phyloP scores from a whole-genome alignment of 345 rosid species.

The Arabis alpina region DNA sequence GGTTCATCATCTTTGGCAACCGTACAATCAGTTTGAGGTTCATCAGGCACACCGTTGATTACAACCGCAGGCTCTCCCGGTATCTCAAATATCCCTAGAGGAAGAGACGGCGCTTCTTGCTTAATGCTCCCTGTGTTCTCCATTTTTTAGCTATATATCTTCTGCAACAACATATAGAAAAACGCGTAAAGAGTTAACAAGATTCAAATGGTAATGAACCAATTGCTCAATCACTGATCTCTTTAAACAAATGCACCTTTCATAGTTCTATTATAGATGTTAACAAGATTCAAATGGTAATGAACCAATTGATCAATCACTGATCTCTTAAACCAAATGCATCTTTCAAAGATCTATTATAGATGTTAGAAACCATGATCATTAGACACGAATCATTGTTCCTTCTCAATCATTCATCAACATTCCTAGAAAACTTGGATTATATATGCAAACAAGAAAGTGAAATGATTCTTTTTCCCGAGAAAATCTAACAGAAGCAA shows the following conservation, averaged over 20 bases:
- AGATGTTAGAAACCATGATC: conserved; percentile 2
- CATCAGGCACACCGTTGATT: conserved; percentile 74
- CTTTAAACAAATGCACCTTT: not conserved
- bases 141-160: conserved; percentile 42
- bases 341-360: not conserved
- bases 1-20: conserved; percentile 29
- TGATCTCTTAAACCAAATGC: not conserved
- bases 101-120: conserved; percentile 43
- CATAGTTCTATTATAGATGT: not conserved
- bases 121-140: conserved; percentile 28
- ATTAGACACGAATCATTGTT: not conserved
- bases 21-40: conserved; percentile 30
- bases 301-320: conserved; percentile 4
- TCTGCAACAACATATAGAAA: not conserved
- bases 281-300: conserved; percentile 5
- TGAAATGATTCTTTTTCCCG: not conserved
- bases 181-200: conserved; percentile 12
- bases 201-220: not conserved
- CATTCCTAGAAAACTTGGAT: not conserved
- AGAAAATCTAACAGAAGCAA: not conserved
- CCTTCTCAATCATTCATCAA: not conserved
- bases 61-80: conserved; percentile 83
- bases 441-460: no score
- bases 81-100: conserved; percentile 52
- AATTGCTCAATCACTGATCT: not conserved